phyloP scores from a whole-genome alignment of 192 early-diverging fungal species.

The Bifiguratus adelaidae region DNA sequence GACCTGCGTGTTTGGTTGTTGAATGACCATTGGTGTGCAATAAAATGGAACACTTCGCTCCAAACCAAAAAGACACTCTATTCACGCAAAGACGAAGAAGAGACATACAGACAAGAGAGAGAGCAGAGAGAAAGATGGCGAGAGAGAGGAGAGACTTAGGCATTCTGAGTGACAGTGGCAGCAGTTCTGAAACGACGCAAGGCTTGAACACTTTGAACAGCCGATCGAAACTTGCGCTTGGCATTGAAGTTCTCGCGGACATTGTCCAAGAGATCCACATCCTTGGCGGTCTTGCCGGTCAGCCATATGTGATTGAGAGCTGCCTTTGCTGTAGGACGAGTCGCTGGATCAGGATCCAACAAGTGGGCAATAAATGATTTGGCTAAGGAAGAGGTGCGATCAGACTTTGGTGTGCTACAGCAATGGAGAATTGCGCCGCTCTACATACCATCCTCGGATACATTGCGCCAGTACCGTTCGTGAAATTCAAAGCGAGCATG shows the following conservation, averaged over 20 bases:
- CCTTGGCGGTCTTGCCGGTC: conserved; percentile 40
- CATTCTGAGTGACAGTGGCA: too few relatives aligned
- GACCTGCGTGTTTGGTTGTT: conserved; percentile 27
- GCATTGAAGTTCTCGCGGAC: conserved; percentile 72
- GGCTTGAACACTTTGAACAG: conserved; percentile 51
- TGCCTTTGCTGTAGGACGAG: conserved; percentile 69
- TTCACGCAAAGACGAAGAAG: too few relatives aligned
- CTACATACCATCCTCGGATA: conserved; percentile 66
- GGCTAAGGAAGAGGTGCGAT: conserved; percentile 25
- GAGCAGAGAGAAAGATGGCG: too few relatives aligned
- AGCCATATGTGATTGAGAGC: conserved; percentile 85
- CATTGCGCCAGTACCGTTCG: conserved; percentile 67
- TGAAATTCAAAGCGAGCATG: conserved; percentile 59
- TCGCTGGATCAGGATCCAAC: conserved; percentile 51
- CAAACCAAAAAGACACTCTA: background rate
- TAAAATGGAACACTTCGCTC: background rate
- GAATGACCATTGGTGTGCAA: conserved; percentile 13
- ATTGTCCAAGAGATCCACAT: conserved; percentile 76
- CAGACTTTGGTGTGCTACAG: conserved; percentile 10
- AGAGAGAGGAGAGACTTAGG: too few relatives aligned
- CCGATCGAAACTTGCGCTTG: conserved; percentile 44
- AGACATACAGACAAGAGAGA: too few relatives aligned
- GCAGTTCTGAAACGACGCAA: too few relatives aligned
- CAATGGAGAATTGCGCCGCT: conserved; percentile 38
- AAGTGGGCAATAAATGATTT: conserved; percentile 68